phyloP scores from a whole-genome alignment of 805 yeast species.

The Cyberlindnera lachancei region DNA sequence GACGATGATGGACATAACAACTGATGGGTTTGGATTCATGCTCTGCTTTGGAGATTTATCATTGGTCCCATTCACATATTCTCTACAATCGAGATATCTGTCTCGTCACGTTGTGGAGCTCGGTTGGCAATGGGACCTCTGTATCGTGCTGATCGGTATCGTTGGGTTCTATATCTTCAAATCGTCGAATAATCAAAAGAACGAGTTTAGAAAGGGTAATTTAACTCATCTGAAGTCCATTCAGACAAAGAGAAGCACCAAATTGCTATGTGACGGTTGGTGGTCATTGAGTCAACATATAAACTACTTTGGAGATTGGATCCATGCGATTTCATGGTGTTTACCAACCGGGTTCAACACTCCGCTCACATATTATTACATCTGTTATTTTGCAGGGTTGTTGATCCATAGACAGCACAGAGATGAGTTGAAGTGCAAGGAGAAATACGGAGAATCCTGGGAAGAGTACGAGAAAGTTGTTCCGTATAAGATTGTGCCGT shows the following conservation, averaged over 20 bases:
- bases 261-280: constrained; percentile 86
- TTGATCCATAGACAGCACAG: constrained; percentile 83
- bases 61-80: constrained; percentile 87
- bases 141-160: constrained; percentile 41
- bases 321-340: constrained; percentile 89
- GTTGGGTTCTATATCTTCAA: constrained; percentile 80
- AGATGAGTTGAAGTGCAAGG: constrained; percentile 86
- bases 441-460: constrained; percentile 86
- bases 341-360: constrained; percentile 79
- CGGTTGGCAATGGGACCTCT: constrained; percentile 29
- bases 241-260: constrained; percentile 69
- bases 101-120: constrained; percentile 54
- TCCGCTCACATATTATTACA: constrained; percentile 82
- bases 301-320: constrained; percentile 93
- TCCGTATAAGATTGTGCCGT: constrained; percentile 88
- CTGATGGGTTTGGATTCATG: constrained; percentile 98
- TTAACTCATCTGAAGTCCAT: constrained; percentile 63
- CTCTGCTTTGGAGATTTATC: constrained; percentile 89
- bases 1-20: constrained; percentile 92
- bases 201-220: constrained; percentile 73
- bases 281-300: constrained; percentile 92
- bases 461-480: constrained; percentile 69
- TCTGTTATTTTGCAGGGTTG: constrained; percentile 72
- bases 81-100: constrained; percentile 78
- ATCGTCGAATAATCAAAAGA: constrained; percentile 77